Conservation (phyloP, 306 rosid species). For the Fagus crenata region DNA sequence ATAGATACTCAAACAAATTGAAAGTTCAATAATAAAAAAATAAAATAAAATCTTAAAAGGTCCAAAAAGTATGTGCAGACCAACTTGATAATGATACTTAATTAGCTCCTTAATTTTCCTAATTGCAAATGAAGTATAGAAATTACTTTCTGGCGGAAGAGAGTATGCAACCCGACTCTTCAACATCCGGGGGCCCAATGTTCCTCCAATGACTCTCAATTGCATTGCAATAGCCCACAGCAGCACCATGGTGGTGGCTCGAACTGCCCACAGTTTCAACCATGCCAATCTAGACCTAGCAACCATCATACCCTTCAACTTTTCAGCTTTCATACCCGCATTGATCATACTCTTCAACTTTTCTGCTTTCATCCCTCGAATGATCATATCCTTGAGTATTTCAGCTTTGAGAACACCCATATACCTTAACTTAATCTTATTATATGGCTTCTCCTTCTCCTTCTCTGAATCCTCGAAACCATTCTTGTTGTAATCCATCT, state of each 20-base stretch:
- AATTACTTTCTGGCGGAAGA: constrained; percentile 39
- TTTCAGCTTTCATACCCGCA: constrained; percentile 35
- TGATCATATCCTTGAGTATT: constrained; percentile 21
- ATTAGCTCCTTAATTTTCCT: too few relatives aligned
- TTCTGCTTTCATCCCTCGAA: constrained; percentile 35
- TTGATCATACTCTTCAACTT: constrained; percentile 40
- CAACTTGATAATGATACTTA: too few relatives aligned
- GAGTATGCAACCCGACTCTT: constrained; percentile 22
- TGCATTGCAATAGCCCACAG: constrained; percentile 54
- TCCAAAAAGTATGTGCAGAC: too few relatives aligned
- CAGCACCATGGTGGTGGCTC: constrained; percentile 35
- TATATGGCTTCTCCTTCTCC: constrained; percentile 23
- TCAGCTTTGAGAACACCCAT: constrained; percentile 27
- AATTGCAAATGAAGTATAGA: neutral
- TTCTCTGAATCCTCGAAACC: constrained; percentile 22
- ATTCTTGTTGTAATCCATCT: constrained; percentile 29
- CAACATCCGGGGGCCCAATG: constrained; percentile 30
- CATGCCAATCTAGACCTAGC: constrained; percentile 14
- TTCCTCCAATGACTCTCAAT: constrained; percentile 32
- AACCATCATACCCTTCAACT: constrained; percentile 27
- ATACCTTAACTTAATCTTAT: constrained; percentile 24
- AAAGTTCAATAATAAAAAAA: too few relatives aligned
- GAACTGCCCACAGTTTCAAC: constrained; percentile 47
- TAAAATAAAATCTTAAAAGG: too few relatives aligned
- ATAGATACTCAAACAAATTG: too few relatives aligned